These are phyloP conservation scores for Aulographum hederae DNA, from an alignment of 2,329 filamentous ascomycete genomes.

Conservation along the genomic window DNA sequence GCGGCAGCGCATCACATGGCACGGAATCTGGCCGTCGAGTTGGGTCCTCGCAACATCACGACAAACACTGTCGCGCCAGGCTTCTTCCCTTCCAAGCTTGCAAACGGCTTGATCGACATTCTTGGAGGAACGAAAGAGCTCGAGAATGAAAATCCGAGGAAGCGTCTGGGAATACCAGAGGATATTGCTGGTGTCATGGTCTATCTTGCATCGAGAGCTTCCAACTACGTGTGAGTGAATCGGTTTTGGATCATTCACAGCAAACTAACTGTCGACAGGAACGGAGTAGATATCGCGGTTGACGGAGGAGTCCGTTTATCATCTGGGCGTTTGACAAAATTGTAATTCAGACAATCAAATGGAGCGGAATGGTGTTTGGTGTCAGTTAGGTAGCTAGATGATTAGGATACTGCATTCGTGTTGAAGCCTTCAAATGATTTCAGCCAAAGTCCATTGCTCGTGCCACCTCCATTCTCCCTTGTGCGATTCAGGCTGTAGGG, in stretches of 20 bases:
- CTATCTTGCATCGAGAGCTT: constrained; percentile 9
- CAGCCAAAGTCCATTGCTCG: too few relatives aligned
- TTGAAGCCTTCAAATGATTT: too few relatives aligned
- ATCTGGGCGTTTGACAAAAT: background rate
- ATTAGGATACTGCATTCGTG: too few relatives aligned
- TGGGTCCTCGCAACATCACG: constrained; percentile 20
- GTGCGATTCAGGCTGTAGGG: too few relatives aligned
- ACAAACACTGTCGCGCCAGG: constrained; percentile 20
- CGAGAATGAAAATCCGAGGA: constrained; percentile 13
- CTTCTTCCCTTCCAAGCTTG: constrained; percentile 20
- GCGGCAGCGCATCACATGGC: constrained; percentile 20
- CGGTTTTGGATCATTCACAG: background rate
- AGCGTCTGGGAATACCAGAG: constrained; percentile 15
- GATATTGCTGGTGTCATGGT: constrained; percentile 20
- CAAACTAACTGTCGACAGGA: constrained; percentile 1
- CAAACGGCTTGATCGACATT: constrained; percentile 18
- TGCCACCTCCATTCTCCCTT: too few relatives aligned
- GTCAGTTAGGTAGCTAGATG: too few relatives aligned
- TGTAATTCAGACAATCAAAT: too few relatives aligned
- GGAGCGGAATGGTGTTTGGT: too few relatives aligned
- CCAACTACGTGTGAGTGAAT: constrained; percentile 2
- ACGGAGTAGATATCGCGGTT: constrained; percentile 4
- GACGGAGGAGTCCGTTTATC: constrained; percentile 4
- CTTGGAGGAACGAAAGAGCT: constrained; percentile 23
- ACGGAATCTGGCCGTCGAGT: constrained; percentile 20